Conservation (phyloP, 495 filamentous ascomycete species). For the Collariella sp. region DNA sequence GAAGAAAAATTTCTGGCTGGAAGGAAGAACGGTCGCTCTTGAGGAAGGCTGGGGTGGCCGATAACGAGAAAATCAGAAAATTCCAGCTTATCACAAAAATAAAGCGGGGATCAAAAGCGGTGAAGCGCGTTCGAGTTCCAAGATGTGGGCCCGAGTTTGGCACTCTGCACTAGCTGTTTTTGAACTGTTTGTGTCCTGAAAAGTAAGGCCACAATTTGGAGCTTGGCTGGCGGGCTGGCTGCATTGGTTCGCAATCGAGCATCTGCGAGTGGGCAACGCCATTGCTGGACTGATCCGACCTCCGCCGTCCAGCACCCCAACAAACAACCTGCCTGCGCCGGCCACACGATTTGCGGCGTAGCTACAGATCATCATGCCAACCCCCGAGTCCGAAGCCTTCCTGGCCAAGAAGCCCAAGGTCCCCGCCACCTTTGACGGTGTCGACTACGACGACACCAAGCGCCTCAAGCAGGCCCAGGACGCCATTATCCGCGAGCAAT, state of each 20-base stretch:
- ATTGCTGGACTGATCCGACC: conserved; percentile 8
- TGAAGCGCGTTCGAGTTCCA: conserved; percentile 3
- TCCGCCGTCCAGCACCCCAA: conserved; percentile 5
- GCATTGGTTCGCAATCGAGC: conserved; percentile 2
- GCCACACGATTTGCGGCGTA: neutral
- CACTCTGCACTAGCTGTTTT: neutral
- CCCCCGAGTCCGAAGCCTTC: conserved; percentile 86
- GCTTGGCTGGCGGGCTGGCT: conserved; percentile 3
- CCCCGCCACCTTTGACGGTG: conserved; percentile 88
- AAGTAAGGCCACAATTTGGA: conserved; percentile 9
- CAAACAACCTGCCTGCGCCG: conserved; percentile 1
- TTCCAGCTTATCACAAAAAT: conserved; percentile 4
- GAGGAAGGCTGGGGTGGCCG: neutral
- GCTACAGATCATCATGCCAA: conserved; percentile 49
- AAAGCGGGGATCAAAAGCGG: conserved; percentile 1
- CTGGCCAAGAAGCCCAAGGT: conserved; percentile 91
- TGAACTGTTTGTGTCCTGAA: neutral
- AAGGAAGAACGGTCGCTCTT: too few species aligned
- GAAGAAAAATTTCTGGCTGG: conserved; percentile 18
- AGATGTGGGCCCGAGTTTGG: neutral
- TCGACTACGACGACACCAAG: conserved; percentile 89
- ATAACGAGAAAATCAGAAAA: neutral
- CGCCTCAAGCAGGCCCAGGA: conserved; percentile 90
- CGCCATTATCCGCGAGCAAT: conserved; percentile 90
- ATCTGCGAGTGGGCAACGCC: conserved; percentile 6